Evolutionary conservation across 2,329 filamentous ascomycete genomes (phyloP).

Genomic region (Calonectria pteridis): DNA sequence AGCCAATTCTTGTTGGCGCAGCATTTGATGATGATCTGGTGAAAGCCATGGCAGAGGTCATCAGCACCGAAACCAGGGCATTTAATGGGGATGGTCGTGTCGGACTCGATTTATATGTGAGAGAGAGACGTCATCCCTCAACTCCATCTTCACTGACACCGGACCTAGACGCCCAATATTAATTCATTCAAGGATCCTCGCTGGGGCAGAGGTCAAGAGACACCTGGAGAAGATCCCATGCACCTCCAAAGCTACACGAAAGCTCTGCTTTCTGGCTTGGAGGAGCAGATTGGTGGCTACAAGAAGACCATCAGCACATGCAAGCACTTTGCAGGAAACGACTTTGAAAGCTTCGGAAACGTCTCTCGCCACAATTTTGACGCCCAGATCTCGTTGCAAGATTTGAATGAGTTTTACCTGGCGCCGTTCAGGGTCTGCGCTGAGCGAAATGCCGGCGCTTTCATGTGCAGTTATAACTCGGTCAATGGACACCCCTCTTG

Average conservation of each 20-base stretch:
- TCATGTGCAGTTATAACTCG: conserved; percentile 3
- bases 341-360: not conserved
- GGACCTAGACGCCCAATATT: not conserved
- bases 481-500: not conserved
- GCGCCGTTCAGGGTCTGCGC: not conserved
- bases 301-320: not conserved
- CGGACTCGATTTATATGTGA: not conserved
- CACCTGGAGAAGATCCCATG: not conserved
- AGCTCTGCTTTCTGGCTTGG: not conserved
- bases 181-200: conserved; percentile 4
- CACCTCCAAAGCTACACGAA: not conserved
- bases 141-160: not conserved
- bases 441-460: not conserved
- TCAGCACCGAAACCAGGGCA: not conserved
- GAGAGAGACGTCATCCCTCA: not conserved
- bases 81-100: not conserved
- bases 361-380: not conserved
- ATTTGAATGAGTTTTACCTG: not conserved
- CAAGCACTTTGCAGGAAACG: not conserved
- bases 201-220: not conserved
- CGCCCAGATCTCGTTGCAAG: not conserved
- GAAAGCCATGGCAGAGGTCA: not conserved
- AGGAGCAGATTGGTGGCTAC: not conserved
- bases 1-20: not conserved
- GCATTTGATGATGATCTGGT: conserved; percentile 1